phyloP scores from a whole-genome alignment of 2,329 filamentous ascomycete species.

The Cytospora piceae region DNA sequence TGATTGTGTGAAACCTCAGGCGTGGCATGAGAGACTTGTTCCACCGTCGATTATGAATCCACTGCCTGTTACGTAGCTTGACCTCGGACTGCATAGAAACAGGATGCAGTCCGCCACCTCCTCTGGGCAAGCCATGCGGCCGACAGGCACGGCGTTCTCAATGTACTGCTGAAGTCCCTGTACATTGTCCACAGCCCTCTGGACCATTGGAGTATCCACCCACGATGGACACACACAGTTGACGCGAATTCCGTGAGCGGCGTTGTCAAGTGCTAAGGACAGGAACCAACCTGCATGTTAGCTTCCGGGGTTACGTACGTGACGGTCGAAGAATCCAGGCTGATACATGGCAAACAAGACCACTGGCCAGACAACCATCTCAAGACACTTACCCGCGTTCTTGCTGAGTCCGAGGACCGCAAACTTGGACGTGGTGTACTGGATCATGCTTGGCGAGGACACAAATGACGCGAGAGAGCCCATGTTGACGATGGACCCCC shows the following conservation, averaged over 20 bases:
- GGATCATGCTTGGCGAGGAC: background rate
- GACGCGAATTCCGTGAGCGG: constrained; percentile 37
- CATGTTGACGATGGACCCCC: constrained; percentile 1
- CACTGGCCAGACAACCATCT: no score
- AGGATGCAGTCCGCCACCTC: constrained; percentile 31
- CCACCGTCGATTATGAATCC: constrained; percentile 28
- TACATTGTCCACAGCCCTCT: constrained; percentile 26
- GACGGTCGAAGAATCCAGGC: no score
- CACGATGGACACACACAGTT: constrained; percentile 41
- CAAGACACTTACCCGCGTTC: background rate
- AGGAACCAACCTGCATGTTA: no score
- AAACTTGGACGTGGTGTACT: constrained; percentile 4
- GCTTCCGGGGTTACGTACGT: no score
- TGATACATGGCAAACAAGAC: no score
- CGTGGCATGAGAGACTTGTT: background rate
- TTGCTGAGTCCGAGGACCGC: background rate
- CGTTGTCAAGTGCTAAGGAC: constrained; percentile 38
- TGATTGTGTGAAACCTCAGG: no score
- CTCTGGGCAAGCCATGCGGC: constrained; percentile 27
- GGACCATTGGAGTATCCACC: constrained; percentile 39
- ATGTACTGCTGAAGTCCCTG: constrained; percentile 29
- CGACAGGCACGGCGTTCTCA: constrained; percentile 14
- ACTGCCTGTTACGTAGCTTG: constrained; percentile 27
- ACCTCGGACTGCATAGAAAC: constrained; percentile 24
- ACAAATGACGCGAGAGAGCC: background rate